Evolutionary conservation across 2,329 filamentous ascomycete species (phyloP).

Genomic region (Magnaporthiopsis poae): DNA sequence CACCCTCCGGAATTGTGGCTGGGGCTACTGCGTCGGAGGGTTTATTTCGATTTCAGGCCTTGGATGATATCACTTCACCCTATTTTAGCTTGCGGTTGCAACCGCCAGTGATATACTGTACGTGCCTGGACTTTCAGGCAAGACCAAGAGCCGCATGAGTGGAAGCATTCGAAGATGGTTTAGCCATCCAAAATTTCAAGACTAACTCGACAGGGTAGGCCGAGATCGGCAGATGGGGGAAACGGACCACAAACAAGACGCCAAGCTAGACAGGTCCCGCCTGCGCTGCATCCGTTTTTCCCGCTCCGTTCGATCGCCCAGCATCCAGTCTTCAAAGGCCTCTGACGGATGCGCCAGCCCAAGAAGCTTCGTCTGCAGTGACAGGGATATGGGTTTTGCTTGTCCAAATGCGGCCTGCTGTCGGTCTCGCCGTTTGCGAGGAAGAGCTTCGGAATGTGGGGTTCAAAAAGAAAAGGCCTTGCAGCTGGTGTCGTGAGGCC

Average conservation of each 20-base stretch:
- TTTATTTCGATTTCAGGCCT: neutral
- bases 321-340: neutral
- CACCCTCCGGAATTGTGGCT: neutral
- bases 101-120: no score
- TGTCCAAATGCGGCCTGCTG: neutral
- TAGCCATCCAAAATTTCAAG: neutral
- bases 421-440: neutral
- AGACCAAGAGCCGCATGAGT: no score
- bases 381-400: neutral
- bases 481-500: neutral
- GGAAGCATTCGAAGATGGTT: no score
- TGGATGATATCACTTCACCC: neutral
- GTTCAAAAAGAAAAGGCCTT: neutral
- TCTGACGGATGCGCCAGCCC: constrained; percentile 1
- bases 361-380: neutral
- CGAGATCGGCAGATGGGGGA: neutral
- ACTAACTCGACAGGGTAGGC: neutral
- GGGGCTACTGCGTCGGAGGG: neutral
- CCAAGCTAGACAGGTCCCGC: neutral
- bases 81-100: neutral
- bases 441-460: neutral
- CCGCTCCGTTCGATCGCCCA: neutral
- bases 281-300: constrained; percentile 4
- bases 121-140: neutral
- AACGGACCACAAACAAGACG: neutral